These are phyloP conservation scores for Anacardium occidentale DNA, from an alignment of 345 rosid genomes.

Conservation along the genomic window DNA sequence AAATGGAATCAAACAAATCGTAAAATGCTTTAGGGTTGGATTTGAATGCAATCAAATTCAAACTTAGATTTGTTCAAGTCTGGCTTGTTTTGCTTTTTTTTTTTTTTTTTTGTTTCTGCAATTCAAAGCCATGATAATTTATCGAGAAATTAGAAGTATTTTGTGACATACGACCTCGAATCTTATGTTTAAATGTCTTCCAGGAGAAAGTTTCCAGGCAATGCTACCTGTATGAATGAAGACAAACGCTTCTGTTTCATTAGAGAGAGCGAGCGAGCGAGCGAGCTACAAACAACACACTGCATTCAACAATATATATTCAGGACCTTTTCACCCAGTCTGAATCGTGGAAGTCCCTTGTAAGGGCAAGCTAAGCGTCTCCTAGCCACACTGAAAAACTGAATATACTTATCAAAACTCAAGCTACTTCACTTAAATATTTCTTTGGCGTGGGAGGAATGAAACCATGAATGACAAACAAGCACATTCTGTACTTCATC, in stretches of 20 bases:
- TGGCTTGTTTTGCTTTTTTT: too few species aligned
- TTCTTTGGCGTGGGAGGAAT: too few species aligned
- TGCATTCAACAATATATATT: constrained; percentile 19
- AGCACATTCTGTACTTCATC: too few species aligned
- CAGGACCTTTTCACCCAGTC: constrained; percentile 87
- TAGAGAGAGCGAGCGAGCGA: not conserved
- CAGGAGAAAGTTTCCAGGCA: not conserved
- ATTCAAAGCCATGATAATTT: too few species aligned
- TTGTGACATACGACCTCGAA: not conserved
- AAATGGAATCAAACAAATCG: too few species aligned
- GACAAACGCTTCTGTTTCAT: not conserved
- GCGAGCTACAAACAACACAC: not conserved
- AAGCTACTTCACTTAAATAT: too few species aligned
- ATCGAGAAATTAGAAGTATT: not conserved
- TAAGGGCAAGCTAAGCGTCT: constrained; percentile 96
- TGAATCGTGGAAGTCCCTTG: constrained; percentile 84
- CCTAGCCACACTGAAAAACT: constrained; percentile 85
- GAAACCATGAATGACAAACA: too few species aligned
- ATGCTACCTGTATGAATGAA: constrained; percentile 66
- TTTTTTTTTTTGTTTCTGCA: too few species aligned
- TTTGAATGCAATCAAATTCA: too few species aligned
- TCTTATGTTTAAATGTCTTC: not conserved
- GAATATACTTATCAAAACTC: too few species aligned
- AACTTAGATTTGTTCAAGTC: too few species aligned
- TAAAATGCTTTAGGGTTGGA: too few species aligned